Conservation (phyloP, 331 rosid species). For the Arachis monticola region DNA sequence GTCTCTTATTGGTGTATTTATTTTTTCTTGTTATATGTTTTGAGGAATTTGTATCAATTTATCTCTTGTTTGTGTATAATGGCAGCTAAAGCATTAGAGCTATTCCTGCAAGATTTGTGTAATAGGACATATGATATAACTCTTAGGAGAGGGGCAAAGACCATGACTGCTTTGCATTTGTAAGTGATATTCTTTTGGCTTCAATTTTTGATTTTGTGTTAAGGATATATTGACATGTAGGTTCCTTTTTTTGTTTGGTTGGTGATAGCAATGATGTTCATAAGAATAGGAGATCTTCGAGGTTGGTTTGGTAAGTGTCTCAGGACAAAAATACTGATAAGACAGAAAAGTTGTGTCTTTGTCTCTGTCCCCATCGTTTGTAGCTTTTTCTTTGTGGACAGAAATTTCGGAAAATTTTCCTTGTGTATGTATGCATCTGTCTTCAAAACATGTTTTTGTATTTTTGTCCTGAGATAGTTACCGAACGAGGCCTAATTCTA, state of each 20-base stretch:
- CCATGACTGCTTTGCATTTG: conserved; percentile 80
- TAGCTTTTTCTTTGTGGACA: too few species aligned
- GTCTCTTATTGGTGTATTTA: not conserved
- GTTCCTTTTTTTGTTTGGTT: not conserved
- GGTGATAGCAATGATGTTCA: not conserved
- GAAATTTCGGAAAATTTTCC: too few species aligned
- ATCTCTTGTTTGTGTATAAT: conserved; percentile 24
- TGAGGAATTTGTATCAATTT: conserved; percentile 1
- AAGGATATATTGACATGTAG: not conserved
- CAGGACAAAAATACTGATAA: too few species aligned
- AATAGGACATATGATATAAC: conserved; percentile 75
- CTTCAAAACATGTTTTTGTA: too few species aligned
- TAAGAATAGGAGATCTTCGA: conserved; percentile 8
- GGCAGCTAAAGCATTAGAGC: conserved; percentile 84
- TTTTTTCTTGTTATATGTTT: not conserved
- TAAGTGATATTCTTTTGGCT: conserved; percentile 44
- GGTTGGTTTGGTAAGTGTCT: too few species aligned
- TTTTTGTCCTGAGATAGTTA: too few species aligned
- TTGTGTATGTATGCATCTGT: too few species aligned
- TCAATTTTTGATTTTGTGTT: not conserved
- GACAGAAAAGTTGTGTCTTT: too few species aligned
- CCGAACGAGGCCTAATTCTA: not conserved
- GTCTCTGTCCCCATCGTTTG: too few species aligned
- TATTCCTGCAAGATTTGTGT: conserved; percentile 85
- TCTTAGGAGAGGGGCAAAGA: conserved; percentile 75